A percentile compares a stretch with the other conserved stretches of the same genome.
These are phyloP conservation scores for Paecilomyces dactylethromorphus DNA, from an alignment of 2,329 filamentous ascomycete genomes.

Conservation along the genomic window DNA sequence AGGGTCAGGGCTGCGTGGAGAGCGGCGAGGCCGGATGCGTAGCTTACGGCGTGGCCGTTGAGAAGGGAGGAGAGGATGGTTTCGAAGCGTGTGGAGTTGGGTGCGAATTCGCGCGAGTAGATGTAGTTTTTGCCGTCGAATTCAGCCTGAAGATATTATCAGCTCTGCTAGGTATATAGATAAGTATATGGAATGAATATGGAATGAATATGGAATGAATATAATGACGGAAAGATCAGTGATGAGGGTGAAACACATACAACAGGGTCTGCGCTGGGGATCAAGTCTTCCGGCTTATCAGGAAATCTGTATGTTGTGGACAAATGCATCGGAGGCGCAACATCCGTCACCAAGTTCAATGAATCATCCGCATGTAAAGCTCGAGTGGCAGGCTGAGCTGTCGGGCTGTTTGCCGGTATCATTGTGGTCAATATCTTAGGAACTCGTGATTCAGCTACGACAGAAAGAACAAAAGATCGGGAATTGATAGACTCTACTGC, in stretches of 20 bases:
- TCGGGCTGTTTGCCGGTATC: neutral
- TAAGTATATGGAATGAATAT: neutral
- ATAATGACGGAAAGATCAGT: neutral
- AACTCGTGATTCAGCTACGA: too few species aligned
- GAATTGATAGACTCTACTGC: too few species aligned
- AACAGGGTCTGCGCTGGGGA: conserved; percentile 40
- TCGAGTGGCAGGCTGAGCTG: neutral
- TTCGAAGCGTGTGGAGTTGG: conserved; percentile 80
- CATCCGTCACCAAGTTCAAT: neutral
- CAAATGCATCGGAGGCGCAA: conserved; percentile 58
- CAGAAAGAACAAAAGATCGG: too few species aligned
- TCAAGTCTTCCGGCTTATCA: conserved; percentile 56
- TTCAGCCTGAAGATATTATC: neutral
- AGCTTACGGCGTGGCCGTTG: conserved; percentile 61
- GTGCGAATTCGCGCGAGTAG: conserved; percentile 75
- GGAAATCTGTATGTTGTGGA: conserved; percentile 77
- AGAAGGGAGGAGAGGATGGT: conserved; percentile 70
- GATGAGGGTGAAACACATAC: conserved; percentile 35
- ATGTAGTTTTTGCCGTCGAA: conserved; percentile 43
- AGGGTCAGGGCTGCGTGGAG: conserved; percentile 81
- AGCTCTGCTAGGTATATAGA: neutral
- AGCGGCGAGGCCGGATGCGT: conserved; percentile 76
- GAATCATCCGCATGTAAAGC: neutral
- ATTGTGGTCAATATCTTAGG: neutral
- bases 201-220: neutral